These are phyloP conservation scores for Medicago lupulina DNA, from an alignment of 306 rosid species.

Conservation along the genomic window DNA sequence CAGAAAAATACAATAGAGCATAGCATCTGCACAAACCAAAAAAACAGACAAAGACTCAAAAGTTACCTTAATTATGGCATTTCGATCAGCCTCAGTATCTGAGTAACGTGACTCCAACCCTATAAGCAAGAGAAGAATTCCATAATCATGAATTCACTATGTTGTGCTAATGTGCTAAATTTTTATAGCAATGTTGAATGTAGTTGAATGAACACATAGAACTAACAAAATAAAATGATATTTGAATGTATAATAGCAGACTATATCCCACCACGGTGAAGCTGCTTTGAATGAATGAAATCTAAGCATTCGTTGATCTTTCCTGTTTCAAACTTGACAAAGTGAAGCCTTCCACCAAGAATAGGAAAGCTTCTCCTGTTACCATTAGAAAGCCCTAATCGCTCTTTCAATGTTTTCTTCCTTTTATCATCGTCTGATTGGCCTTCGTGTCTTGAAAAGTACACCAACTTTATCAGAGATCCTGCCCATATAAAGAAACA, in stretches of 20 bases:
- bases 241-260: slow-evolving; percentile 14
- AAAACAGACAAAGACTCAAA: slow-evolving; percentile 12
- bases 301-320: slow-evolving; percentile 94
- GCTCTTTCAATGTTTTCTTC: slow-evolving; percentile 69
- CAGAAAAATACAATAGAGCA: slow-evolving; percentile 10
- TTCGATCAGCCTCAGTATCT: slow-evolving; percentile 55
- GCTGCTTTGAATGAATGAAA: slow-evolving; percentile 92
- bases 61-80: slow-evolving; percentile 86
- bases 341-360: slow-evolving; percentile 99
- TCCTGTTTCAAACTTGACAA: slow-evolving; percentile 95
- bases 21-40: slow-evolving; percentile 15
- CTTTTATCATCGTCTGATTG: slow-evolving; percentile 73
- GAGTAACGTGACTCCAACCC: slow-evolving; percentile 74
- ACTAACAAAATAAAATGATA: slow-evolving; percentile 26
- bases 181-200: slow-evolving; percentile 3
- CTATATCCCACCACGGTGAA: slow-evolving; percentile 78
- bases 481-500: slow-evolving; percentile 60
- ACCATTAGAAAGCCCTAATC: slow-evolving; percentile 76
- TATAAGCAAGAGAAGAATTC: slow-evolving; percentile 32
- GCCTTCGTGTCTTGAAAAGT: slow-evolving; percentile 91
- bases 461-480: slow-evolving; percentile 93
- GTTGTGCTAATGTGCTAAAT: slow-evolving; percentile 1
- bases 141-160: slow-evolving; percentile 15
- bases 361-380: slow-evolving; percentile 89
- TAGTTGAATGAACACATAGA: slow-evolving; percentile 24